phyloP scores from a whole-genome alignment of 768 basidiomycete genomes.

The Chalciporus piperatus region DNA sequence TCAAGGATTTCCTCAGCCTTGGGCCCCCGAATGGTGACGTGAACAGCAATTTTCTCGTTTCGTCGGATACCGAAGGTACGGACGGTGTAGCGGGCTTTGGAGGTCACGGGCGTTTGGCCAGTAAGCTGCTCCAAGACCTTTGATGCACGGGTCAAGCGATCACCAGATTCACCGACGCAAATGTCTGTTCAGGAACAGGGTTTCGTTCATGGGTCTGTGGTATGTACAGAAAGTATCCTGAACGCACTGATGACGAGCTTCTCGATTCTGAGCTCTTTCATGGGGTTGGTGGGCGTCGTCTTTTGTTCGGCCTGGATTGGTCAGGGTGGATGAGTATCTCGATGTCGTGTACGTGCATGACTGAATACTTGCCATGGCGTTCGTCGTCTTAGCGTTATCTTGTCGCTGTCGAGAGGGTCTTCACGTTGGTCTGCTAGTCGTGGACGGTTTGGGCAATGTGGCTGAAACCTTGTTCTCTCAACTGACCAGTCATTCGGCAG shows the following conservation, averaged over 20 bases:
- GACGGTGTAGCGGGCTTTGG: constrained; percentile 99
- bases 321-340: neutral
- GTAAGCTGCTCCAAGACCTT: constrained; percentile 99
- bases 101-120: constrained; percentile 98
- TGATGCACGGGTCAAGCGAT: constrained; percentile 97
- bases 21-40: constrained; percentile 98
- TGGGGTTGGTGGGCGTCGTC: constrained; percentile 85
- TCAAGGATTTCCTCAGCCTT: constrained; percentile 99
- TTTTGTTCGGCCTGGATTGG: constrained; percentile 75
- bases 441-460: constrained; percentile 14
- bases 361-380: constrained; percentile 25
- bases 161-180: constrained; percentile 99
- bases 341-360: neutral
- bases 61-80: constrained; percentile 98
- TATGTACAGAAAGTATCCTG: constrained; percentile 9
- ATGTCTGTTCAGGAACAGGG: constrained; percentile 63
- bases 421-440: neutral
- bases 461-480: constrained; percentile 29
- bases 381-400: constrained; percentile 32
- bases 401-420: constrained; percentile 29
- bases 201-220: constrained; percentile 1
- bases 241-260: constrained; percentile 99
- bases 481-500: constrained; percentile 22
- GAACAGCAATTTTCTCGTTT: constrained; percentile 99
- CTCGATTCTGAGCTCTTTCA: constrained; percentile 96